Evolutionary conservation across 352 stramenopile genomes (phyloP).

Genomic region (Phytophthora sp.): DNA sequence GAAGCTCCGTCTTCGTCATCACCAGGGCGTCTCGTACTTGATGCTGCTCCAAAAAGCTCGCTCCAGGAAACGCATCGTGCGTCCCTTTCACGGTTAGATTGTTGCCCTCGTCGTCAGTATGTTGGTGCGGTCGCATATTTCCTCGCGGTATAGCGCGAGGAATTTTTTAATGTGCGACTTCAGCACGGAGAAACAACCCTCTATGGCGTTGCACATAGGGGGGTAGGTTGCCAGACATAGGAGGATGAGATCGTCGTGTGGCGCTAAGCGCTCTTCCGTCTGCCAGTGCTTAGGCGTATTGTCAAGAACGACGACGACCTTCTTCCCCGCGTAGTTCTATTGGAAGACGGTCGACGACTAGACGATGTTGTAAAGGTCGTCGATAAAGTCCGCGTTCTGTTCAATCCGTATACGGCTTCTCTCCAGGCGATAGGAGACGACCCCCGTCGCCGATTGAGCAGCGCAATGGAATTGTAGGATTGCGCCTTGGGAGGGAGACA

Average conservation of each 20-base stretch:
- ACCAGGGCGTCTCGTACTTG: not conserved
- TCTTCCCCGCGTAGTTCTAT: not conserved
- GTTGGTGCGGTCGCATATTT: not conserved
- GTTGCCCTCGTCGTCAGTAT: not conserved
- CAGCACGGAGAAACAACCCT: not conserved
- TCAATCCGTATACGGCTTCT: conserved; percentile 3
- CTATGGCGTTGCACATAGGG: not conserved
- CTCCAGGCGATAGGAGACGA: not conserved
- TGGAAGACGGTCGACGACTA: not conserved
- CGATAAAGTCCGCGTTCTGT: not conserved
- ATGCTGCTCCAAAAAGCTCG: not conserved
- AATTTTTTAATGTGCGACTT: not conserved
- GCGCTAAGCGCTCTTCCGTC: not conserved
- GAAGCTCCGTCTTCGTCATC: not conserved
- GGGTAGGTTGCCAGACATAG: not conserved
- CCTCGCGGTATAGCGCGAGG: not conserved
- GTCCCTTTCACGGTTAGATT: not conserved
- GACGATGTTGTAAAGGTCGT: not conserved
- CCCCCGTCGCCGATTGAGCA: not conserved
- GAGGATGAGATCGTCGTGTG: not conserved
- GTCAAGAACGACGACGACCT: conserved; percentile 3
- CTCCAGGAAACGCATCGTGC: not conserved
- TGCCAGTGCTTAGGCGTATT: conserved; percentile 1
- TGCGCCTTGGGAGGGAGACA: no score
- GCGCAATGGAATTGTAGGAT: conserved; percentile 6